These are phyloP conservation scores for Pythium guiyangense DNA, from an alignment of 352 stramenopile genomes.

Conservation along the genomic window DNA sequence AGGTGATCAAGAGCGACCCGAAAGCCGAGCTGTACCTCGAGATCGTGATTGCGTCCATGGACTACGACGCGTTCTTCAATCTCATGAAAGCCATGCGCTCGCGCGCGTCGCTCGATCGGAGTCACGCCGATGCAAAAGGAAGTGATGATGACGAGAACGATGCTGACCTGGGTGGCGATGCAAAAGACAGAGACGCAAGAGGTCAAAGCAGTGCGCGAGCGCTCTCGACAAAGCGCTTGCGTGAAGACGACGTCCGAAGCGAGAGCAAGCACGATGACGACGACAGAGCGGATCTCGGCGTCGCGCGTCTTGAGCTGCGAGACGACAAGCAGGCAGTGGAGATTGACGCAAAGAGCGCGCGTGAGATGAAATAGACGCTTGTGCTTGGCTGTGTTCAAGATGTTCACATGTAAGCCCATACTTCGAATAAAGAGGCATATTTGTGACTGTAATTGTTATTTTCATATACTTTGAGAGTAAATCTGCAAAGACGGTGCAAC, in stretches of 20 bases:
- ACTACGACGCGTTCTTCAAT: conserved; percentile 66
- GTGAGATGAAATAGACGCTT: background rate
- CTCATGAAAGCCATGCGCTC: conserved; percentile 74
- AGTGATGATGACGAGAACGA: background rate
- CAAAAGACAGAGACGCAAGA: background rate
- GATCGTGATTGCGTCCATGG: conserved; percentile 74
- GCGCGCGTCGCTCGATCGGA: conserved; percentile 37
- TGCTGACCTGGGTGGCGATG: conserved; percentile 2
- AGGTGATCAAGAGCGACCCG: conserved; percentile 47
- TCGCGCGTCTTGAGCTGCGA: background rate
- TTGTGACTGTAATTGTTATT: background rate
- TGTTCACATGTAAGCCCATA: background rate
- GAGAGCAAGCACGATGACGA: background rate
- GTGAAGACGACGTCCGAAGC: background rate
- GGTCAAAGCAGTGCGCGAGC: background rate
- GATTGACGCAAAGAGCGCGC: background rate
- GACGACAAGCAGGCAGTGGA: background rate
- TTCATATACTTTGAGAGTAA: background rate
- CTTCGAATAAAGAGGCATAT: too few species aligned
- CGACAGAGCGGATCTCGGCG: background rate
- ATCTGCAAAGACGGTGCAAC: background rate
- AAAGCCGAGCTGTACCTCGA: conserved; percentile 69
- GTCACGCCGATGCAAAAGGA: conserved; percentile 27
- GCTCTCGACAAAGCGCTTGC: background rate
- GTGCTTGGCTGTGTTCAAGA: background rate